These are phyloP conservation scores for Artemisia tridentata DNA, from an alignment of 129 eudicot genomes.

Conservation along the genomic window DNA sequence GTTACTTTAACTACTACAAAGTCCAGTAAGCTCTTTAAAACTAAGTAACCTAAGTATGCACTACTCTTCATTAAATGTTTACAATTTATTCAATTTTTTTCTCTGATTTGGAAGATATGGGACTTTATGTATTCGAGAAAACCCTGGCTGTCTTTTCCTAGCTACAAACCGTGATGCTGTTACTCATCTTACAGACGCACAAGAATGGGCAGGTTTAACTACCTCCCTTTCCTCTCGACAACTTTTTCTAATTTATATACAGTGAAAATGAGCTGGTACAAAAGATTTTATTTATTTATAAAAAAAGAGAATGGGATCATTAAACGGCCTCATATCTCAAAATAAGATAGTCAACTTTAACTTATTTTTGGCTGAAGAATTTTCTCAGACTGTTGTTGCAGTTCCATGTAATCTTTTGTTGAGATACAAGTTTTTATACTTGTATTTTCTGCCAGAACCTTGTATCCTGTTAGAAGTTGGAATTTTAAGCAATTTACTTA, in stretches of 20 bases:
- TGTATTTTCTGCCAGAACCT: conserved; percentile 5
- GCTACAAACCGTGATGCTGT: conserved; percentile 99
- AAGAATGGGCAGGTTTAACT: conserved; percentile 97
- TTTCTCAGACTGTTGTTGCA: conserved; percentile 1
- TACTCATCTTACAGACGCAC: conserved; percentile 96
- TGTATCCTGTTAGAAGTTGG: background rate
- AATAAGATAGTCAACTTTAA: background rate
- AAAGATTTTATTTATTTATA: background rate
- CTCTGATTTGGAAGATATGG: conserved; percentile 57
- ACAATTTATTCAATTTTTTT: conserved; percentile 3
- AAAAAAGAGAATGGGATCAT: background rate
- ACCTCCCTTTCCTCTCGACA: conserved; percentile 11
- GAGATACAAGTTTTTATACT: background rate
- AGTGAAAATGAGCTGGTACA: background rate
- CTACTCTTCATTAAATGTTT: background rate
- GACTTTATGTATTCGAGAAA: conserved; percentile 94
- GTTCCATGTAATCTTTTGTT: background rate
- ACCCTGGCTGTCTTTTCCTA: conserved; percentile 96
- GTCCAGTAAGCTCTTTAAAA: conserved; percentile 66
- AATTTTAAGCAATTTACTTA: background rate
- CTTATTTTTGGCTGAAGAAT: conserved; percentile 2
- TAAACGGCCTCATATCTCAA: conserved; percentile 8
- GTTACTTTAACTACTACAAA: conserved; percentile 96
- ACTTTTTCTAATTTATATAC: background rate
- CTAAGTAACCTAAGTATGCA: conserved; percentile 7